Evolutionary conservation across 345 rosid species (phyloP), one percentile per base, ranked within the genome.

Genomic region (Corchorus olitorius): DNA sequence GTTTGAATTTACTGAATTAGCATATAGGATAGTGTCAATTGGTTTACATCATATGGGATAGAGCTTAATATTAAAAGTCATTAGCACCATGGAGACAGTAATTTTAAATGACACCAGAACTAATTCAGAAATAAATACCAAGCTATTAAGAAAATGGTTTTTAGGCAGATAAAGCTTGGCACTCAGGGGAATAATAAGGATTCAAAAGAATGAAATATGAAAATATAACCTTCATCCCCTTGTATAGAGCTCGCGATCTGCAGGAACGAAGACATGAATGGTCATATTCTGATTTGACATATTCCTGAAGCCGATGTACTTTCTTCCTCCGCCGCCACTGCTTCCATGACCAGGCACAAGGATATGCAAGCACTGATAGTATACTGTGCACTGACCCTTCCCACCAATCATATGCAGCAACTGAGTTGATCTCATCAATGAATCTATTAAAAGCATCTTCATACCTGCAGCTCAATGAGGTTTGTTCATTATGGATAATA

Each of bases 351-450:
- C 99, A 96, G 73, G 99, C 94, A 74, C 93, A 92, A 75, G 99
- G 99, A 83, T 92, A 89, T 77, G 97, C 98, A 76, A 96, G 91
- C 77, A 96, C 83, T 75, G 93, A 87, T 16, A 96, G 92, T 80
- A 96, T 96, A 84, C 97, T 91, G 80, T 93, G 97, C 41, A 93
- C 91, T 50, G 99, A 93, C 76, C 99, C 99, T 86, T 96, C 99
- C 99, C 99, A 96, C 99, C 99, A 96, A 81, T 96, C 94, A 88
- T 92, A 96, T 58, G 98, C 98, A 75, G 99, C 97, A 78, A 92
- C 94, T 56, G 99, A 92, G 85, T 96, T 96, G 41, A 96, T 91
- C 83, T 92, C 98, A 78, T 93, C 97, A 84, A 96, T 93, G 78
- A 96, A 93, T 84, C 97, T 88, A 81, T 93, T 96, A 83, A 90